Evolutionary conservation across 2,329 filamentous ascomycete species (phyloP), one percentile per base, ranked within the genome.

Genomic region (Aspergillus neoniger): DNA sequence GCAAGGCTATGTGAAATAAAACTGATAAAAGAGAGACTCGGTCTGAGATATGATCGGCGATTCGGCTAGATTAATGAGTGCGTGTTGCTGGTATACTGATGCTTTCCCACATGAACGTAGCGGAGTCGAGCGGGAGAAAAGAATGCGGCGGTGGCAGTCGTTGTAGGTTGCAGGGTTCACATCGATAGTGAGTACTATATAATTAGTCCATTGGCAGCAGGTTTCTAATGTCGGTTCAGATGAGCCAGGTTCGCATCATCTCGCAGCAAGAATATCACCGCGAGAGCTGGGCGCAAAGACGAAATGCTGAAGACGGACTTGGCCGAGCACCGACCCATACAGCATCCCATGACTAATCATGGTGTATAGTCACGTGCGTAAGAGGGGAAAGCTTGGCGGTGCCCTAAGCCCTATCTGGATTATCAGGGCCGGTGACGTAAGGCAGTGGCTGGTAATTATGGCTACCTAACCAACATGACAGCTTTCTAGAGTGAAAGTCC

Each of bases 81-180:
- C 39, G 23, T 12, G 17, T 36, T 30, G 19, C n/a, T 44, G 38
- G 3, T 44, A 32, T 55, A 19, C n/a, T 30, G 25, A 47, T 43
- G 39, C 53, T 55, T 21, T 21, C 17, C 10, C 53, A 47, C 28
- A 44, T 21, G 39, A 58, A 59, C 19, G 41, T 39, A 28, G 39
- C 44, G 19, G 50, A 21, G 51, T 19, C 17, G 19, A 41, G 57
- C 41, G 57, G 57, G 51, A 49, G 39, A 59, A 48, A 36, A 15
- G 57, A 53, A 59, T 55, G 57, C 39, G 50, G 50, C 57, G 41
- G 41, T 25, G 50, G 52, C 39, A 59, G 21, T 28, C 32, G 49
- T 44, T 30, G 36, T 47, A 25, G 17, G 9, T n/a, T 21, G 19
- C 39, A 10, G 50, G 21, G 5, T 49, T 48, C 41, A 49, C 28